Conservation (phyloP, 352 stramenopile species). For the Phytophthora brassicae region DNA sequence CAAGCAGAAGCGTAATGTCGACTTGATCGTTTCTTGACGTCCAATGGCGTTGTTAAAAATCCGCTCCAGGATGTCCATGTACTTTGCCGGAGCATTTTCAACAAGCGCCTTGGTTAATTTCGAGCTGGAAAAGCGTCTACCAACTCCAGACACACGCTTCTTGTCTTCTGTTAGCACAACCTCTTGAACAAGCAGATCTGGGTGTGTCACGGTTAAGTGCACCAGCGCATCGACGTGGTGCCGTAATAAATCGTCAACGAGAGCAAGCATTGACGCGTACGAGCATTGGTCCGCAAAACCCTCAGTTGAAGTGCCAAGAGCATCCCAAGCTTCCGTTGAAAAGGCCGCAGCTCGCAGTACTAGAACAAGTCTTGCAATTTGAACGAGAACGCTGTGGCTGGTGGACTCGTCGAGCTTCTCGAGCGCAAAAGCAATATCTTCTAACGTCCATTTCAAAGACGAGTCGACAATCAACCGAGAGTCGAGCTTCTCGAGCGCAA, state of each 20-base stretch:
- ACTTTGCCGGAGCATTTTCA: conserved; percentile 39
- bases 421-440: conserved; percentile 70
- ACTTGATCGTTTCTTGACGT: conserved; percentile 55
- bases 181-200: conserved; percentile 54
- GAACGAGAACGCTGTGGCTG: conserved; percentile 52
- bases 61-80: conserved; percentile 56
- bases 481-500: too few relatives aligned
- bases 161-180: neutral
- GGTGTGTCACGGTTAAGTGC: conserved; percentile 59
- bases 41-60: conserved; percentile 57
- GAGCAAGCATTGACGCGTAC: conserved; percentile 37
- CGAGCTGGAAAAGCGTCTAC: conserved; percentile 36
- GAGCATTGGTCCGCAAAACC: conserved; percentile 33
- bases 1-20: conserved; percentile 58
- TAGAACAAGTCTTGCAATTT: conserved; percentile 68
- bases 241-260: conserved; percentile 41
- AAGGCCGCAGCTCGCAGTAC: conserved; percentile 47
- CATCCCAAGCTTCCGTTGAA: conserved; percentile 32
- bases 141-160: conserved; percentile 1
- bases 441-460: conserved; percentile 65
- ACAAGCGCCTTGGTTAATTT: conserved; percentile 50
- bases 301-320: conserved; percentile 16
- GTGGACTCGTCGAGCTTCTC: conserved; percentile 50
- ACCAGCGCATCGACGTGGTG: conserved; percentile 54
- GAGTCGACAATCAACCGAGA: conserved; percentile 73